Evolutionary conservation across 2,329 filamentous ascomycete species (phyloP).

Genomic region (Neofusicoccum kwambonambiense): DNA sequence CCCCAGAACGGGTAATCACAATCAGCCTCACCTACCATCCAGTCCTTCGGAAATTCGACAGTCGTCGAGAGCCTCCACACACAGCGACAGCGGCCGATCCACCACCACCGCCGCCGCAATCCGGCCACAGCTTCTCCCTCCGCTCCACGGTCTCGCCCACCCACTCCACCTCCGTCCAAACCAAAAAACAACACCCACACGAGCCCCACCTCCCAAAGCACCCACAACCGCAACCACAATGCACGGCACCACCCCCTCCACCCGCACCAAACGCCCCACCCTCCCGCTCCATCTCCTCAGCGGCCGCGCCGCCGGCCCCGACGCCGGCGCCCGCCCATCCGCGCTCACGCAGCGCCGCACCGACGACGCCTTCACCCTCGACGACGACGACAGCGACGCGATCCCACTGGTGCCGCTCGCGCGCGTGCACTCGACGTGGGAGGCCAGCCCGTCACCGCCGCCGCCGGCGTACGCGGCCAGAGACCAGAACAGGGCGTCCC

Average conservation of each 20-base stretch:
- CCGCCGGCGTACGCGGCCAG: not conserved
- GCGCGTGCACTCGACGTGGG: not conserved
- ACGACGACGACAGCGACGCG: not conserved
- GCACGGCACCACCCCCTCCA: not conserved
- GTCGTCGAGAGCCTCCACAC: not conserved
- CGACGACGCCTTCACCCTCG: not conserved
- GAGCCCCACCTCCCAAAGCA: not conserved
- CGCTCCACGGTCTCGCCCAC: not conserved
- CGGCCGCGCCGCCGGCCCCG: not conserved
- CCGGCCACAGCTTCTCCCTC: not conserved
- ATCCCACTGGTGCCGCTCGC: not conserved
- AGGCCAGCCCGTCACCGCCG: not conserved
- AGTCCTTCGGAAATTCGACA: too few relatives aligned
- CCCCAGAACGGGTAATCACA: too few relatives aligned
- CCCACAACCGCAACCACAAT: not conserved
- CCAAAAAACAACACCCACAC: not conserved
- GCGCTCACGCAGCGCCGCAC: not conserved
- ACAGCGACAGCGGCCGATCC: not conserved
- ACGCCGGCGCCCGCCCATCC: not conserved
- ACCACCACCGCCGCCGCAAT: not conserved
- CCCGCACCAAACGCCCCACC: not conserved
- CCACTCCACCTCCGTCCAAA: too few relatives aligned
- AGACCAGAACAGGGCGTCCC: not conserved
- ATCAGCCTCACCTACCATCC: too few relatives aligned
- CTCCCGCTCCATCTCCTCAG: not conserved